These are phyloP conservation scores for Aquilaria agallochum DNA, from an alignment of 441 rosid species.

Conservation along the genomic window DNA sequence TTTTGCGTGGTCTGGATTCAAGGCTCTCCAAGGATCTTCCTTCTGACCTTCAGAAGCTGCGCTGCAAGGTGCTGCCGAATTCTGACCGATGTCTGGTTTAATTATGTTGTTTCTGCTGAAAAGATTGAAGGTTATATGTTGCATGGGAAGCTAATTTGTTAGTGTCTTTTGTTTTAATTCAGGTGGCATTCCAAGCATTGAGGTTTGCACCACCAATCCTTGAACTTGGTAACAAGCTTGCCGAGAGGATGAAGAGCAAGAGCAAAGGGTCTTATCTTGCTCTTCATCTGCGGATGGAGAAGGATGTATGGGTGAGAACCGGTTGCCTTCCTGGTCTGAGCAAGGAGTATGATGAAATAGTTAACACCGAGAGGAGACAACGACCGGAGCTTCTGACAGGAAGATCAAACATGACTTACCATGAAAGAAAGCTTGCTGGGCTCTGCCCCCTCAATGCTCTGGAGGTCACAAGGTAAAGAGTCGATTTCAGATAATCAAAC, in stretches of 20 bases:
- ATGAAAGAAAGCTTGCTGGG: constrained; percentile 76
- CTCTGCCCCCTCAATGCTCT: constrained; percentile 85
- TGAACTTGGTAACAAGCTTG: constrained; percentile 71
- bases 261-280: constrained; percentile 87
- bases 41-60: constrained; percentile 87
- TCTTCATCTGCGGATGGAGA: constrained; percentile 84
- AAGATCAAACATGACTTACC: constrained; percentile 74
- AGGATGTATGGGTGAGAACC: constrained; percentile 95
- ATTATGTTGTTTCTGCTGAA: constrained; percentile 1
- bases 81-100: not conserved
- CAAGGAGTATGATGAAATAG: constrained; percentile 66
- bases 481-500: not conserved
- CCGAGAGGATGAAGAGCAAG: constrained; percentile 58
- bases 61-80: constrained; percentile 70
- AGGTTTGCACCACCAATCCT: constrained; percentile 63
- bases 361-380: constrained; percentile 58
- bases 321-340: constrained; percentile 87
- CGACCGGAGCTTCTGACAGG: constrained; percentile 91
- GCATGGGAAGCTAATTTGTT: constrained; percentile 3
- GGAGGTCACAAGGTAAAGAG: constrained; percentile 75
- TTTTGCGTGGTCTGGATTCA: constrained; percentile 84
- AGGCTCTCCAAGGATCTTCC: constrained; percentile 92
- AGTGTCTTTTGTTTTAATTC: constrained; percentile 9
- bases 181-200: constrained; percentile 89
- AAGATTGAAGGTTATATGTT: not conserved